Evolutionary conservation across 345 rosid genomes (phyloP), one percentile per base, ranked within the genome.

Genomic region (Triadica sebifera): DNA sequence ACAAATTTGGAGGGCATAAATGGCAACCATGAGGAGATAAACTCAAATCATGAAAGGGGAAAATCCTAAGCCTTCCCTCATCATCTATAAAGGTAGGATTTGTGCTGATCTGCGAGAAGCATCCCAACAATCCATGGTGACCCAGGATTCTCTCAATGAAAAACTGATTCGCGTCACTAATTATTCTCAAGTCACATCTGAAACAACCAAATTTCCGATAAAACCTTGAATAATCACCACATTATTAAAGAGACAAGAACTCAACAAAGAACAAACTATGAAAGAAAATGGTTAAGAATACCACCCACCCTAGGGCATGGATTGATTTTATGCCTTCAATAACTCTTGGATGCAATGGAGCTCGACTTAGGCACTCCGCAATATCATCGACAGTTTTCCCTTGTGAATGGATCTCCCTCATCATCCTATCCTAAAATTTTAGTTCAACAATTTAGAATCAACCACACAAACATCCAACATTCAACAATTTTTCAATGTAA

Each of bases 111-210:
- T 86, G 87, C 0, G 96, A 89, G 73, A 93, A 93, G 82, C 84
- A 88, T 65, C 80, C 88, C 81, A 85, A 65, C 78, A 91, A 76
- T 56, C 84, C 77, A 53, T 89, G 90, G 69, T 87, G 84, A 43
- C 89, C 91, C 84, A 91, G 67, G 75, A 91, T 93, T 67, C 86
- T 90, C 79, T 87, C 94, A 16, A 93, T 90, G 81, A 89, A 93
- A 78, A 90, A 89, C 22, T 76, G 87, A 70, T 89, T 93, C 0
- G 98, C 97, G 69, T 93, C 98, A 69, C 97, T 91, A 77, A 91
- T 76, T 66, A 91, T 85, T 84, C 83, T 93, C 65, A 93, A 73
- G 68, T 93, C 90, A 62, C 97, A 93, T 77, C 98, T 91, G 81
- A 74, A 79, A 67, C 43, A 56, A 29, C 68, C 8, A 67, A 46